Conservation (phyloP, 1,139 yeast species). For the Diutina siamensis region DNA sequence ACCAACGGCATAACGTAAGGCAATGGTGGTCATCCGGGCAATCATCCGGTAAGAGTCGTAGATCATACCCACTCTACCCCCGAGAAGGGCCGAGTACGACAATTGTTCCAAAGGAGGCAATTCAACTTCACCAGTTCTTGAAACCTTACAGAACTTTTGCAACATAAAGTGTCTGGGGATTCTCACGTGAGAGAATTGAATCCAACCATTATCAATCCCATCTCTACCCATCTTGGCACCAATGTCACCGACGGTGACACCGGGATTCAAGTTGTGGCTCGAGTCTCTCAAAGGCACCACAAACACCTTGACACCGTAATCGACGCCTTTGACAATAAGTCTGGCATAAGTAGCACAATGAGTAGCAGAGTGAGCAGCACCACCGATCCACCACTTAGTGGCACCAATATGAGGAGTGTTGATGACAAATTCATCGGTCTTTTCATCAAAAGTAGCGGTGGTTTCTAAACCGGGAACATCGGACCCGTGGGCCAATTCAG, state of each 20-base stretch:
- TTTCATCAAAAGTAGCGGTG: constrained; percentile 69
- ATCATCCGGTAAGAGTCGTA: constrained; percentile 72
- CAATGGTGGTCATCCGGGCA: constrained; percentile 72
- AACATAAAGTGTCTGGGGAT: constrained; percentile 80
- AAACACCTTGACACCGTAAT: constrained; percentile 84
- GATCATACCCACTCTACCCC: constrained; percentile 87
- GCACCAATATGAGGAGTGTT: constrained; percentile 88
- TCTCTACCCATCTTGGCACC: constrained; percentile 92
- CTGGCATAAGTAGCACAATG: constrained; percentile 78
- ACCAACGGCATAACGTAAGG: constrained; percentile 79
- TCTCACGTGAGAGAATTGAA: constrained; percentile 71
- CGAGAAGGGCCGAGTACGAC: constrained; percentile 75
- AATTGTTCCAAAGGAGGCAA: constrained; percentile 79
- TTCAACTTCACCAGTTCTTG: constrained; percentile 54
- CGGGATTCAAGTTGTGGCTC: constrained; percentile 60
- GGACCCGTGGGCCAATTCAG: constrained; percentile 90
- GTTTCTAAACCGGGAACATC: constrained; percentile 89
- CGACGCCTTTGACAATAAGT: constrained; percentile 68
- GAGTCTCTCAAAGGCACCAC: constrained; percentile 80
- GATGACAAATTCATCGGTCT: constrained; percentile 55
- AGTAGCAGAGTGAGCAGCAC: constrained; percentile 90
- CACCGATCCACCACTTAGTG: constrained; percentile 98
- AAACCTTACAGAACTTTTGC: constrained; percentile 68
- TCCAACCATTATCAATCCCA: constrained; percentile 91
- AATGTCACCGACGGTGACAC: constrained; percentile 79